Evolutionary conservation across 2,329 filamentous ascomycete genomes (phyloP), one percentile per base, ranked within the genome.

Genomic region (Aaosphaeria arxii): DNA sequence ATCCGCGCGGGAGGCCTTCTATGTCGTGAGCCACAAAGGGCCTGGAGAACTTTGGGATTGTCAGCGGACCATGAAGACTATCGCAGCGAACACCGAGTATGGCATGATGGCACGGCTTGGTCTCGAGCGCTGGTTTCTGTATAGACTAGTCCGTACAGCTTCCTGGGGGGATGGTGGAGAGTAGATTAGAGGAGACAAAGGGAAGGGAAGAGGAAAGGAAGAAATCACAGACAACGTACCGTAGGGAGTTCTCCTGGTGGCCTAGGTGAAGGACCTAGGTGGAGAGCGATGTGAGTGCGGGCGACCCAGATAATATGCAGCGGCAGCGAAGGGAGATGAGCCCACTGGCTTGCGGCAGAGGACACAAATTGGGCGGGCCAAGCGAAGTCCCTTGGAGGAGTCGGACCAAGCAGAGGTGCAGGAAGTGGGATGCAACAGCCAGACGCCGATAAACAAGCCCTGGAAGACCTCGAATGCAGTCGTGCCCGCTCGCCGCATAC

Each of bases 251-350:
- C 49, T 53, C 54, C 52, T 48, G 53, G 49, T 57, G 60, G 52
- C 63, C 63, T 58, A 59, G 62, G 60, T 55, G 55, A 54, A 58
- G 58, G 55, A 55, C 61, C 63, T 61, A 58, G 59, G 63, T 61
- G 57, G 57, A 49, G 53, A 57, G 50, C 55, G 45, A 55, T 51
- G 46, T 58, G 61, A 54, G 54, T 55, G 47, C 45, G 48, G 49
- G 48, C 43, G 58, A 61, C 49, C 46, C 44, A 64, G 59, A 63
- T 67, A 61, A 58, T 68, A 67, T 68, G 64, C 62, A 62, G 62
- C 58, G 46, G 56, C 58, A 51, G 58, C 54, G 55, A 52, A 65
- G 61, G 63, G 52, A 62, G 52, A 45, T 50, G 49, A 55, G 59
- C 55, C 61, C 51, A 63, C 53, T 63, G 62, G 47, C 28, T 24